phyloP scores from a whole-genome alignment of 805 yeast species.

The Saturnispora bothae region DNA sequence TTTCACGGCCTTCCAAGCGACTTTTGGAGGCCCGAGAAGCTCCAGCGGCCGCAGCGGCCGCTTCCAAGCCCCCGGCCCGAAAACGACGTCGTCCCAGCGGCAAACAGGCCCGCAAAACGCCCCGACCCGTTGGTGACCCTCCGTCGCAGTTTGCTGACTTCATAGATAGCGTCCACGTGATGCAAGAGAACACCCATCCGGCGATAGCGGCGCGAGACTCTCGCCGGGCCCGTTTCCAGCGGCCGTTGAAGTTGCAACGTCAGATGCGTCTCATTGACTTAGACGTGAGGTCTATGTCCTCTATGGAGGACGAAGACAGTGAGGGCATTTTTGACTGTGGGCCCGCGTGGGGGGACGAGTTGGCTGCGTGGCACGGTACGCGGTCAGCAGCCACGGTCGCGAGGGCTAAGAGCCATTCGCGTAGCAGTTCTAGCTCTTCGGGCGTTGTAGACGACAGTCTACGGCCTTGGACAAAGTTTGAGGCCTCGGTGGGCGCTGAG shows the following conservation, averaged over 20 bases:
- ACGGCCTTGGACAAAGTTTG: neutral
- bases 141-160: constrained; percentile 21
- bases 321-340: neutral
- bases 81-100: neutral
- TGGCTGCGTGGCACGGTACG: neutral
- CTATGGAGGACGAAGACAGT: constrained; percentile 7
- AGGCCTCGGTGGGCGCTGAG: too few species aligned
- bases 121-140: neutral
- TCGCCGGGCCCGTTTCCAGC: neutral
- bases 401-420: neutral
- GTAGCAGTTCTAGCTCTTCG: neutral
- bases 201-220: constrained; percentile 12
- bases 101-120: neutral
- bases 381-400: neutral
- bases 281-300: constrained; percentile 13
- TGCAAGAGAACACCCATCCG: constrained; percentile 17
- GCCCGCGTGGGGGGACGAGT: neutral
- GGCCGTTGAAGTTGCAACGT: constrained; percentile 22
- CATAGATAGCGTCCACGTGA: constrained; percentile 16
- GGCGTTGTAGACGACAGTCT: neutral
- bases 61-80: neutral
- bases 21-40: neutral
- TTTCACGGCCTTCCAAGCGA: neutral
- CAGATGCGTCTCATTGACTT: constrained; percentile 23
- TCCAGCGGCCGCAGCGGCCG: neutral